Conservation (phyloP, 768 basidiomycete genomes). For the Tephrocybe sp. region DNA sequence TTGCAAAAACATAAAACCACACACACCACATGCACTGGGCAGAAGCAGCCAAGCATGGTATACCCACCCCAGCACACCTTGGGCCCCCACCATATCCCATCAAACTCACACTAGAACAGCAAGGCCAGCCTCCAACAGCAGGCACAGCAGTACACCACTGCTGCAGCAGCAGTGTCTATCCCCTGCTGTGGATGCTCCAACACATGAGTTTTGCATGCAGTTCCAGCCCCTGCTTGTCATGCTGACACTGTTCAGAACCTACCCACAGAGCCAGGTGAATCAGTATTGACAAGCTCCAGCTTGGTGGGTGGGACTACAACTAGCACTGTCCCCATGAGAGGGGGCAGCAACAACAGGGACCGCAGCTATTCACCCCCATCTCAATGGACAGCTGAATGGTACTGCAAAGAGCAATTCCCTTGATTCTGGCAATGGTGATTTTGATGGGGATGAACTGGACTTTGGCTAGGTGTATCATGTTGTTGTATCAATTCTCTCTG, state of each 20-base stretch:
- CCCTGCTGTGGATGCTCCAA: conserved; percentile 20
- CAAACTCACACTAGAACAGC: conserved; percentile 20
- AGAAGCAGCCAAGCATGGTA: conserved; percentile 34
- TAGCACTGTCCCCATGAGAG: neutral
- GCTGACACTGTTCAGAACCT: conserved; percentile 55
- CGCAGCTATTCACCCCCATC: conserved; percentile 38
- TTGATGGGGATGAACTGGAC: conserved; percentile 14
- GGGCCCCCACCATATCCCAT: conserved; percentile 26
- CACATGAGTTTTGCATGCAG: conserved; percentile 62
- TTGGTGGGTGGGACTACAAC: neutral
- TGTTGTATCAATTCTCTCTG: too few species aligned
- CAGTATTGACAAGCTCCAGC: neutral
- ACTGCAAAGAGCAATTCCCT: conserved; percentile 11
- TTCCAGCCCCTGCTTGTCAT: conserved; percentile 62
- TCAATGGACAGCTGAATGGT: conserved; percentile 10
- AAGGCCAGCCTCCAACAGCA: conserved; percentile 13
- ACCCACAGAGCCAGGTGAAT: conserved; percentile 12
- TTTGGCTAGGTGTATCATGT: conserved; percentile 9
- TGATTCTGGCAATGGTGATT: conserved; percentile 1
- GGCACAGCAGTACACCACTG: conserved; percentile 15
- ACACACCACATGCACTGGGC: conserved; percentile 50
- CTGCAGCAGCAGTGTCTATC: conserved; percentile 24
- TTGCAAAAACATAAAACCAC: conserved; percentile 84
- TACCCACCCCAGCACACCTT: conserved; percentile 26
- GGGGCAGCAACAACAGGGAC: conserved; percentile 5